phyloP scores from a whole-genome alignment of 2,329 filamentous ascomycete species.

The Cladophialophora immunda region DNA sequence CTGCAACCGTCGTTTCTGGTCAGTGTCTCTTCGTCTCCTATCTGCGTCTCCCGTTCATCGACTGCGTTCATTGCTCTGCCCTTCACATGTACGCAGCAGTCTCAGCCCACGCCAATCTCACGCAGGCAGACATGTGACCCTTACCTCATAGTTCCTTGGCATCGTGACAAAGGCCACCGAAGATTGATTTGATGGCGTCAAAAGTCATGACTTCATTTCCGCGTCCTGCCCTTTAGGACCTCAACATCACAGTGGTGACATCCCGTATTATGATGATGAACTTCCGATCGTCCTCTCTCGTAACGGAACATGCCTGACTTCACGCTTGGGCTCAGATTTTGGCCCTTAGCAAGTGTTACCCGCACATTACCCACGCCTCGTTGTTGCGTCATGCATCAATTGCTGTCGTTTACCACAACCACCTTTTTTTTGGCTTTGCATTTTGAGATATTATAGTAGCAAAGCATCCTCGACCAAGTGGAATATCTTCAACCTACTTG shows the following conservation, averaged over 20 bases:
- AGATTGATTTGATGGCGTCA: conserved; percentile 8
- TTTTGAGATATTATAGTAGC: neutral
- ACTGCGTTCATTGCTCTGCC: neutral
- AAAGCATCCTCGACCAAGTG: neutral
- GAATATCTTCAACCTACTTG: neutral
- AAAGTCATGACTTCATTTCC: conserved; percentile 24
- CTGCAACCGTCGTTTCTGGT: conserved; percentile 15
- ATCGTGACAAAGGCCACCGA: neutral
- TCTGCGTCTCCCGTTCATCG: neutral
- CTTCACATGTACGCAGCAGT: neutral
- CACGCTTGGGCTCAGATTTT: neutral
- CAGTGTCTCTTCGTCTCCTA: conserved; percentile 10
- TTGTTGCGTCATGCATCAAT: neutral
- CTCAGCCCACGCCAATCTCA: too few species aligned
- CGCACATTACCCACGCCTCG: neutral
- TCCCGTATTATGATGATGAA: conserved; percentile 1
- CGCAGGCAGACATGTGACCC: conserved; percentile 12
- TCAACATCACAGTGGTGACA: conserved; percentile 1
- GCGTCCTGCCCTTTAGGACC: neutral
- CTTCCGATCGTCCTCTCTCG: neutral
- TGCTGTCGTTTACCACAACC: neutral
- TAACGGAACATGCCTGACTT: neutral
- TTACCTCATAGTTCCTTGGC: conserved; percentile 8
- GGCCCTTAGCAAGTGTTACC: neutral
- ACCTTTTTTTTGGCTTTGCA: too few species aligned